A percentile compares a stretch with the other conserved stretches of the same genome.
phyloP scores from a whole-genome alignment of 352 stramenopile species.

The Phytophthora aleatoria region DNA sequence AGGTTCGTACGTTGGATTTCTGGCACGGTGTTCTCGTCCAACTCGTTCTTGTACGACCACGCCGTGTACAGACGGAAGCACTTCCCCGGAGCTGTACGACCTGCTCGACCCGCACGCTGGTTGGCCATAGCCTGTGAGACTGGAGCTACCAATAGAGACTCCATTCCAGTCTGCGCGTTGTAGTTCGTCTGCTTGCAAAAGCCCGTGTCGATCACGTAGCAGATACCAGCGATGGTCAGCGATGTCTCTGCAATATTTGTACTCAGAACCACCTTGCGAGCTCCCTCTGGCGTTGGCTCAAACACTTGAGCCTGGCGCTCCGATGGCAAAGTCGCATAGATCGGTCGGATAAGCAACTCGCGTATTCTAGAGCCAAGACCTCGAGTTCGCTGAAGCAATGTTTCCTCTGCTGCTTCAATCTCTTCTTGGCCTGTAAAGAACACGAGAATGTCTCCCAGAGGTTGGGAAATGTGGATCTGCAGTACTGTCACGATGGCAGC shows the following conservation, averaged over 20 bases:
- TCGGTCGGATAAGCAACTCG: conserved; percentile 98
- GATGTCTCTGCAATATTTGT: conserved; percentile 99
- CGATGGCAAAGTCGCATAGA: conserved; percentile 98
- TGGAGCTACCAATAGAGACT: conserved; percentile 98
- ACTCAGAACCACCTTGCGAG: conserved; percentile 98
- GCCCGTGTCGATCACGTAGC: conserved; percentile 99
- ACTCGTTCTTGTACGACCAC: conserved; percentile 98
- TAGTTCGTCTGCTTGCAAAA: conserved; percentile 99
- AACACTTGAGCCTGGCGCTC: conserved; percentile 99
- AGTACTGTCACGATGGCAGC: conserved; percentile 97
- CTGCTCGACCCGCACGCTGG: conserved; percentile 95
- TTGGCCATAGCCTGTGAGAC: conserved; percentile 97
- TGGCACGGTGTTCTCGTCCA: conserved; percentile 98
- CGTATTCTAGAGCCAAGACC: conserved; percentile 96
- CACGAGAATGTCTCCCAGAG: conserved; percentile 97
- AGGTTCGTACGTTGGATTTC: conserved; percentile 97
- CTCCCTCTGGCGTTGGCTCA: conserved; percentile 94
- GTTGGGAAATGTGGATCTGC: conserved; percentile 99
- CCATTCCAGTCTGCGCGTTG: conserved; percentile 98
- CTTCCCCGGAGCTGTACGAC: conserved; percentile 97
- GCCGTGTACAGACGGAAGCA: conserved; percentile 99
- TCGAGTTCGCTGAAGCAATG: conserved; percentile 92
- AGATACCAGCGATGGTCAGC: conserved; percentile 99
- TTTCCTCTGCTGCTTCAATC: conserved; percentile 98
- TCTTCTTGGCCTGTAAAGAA: conserved; percentile 99